Conservation (phyloP, 2,329 filamentous ascomycete genomes). For the Alternaria rosae region DNA sequence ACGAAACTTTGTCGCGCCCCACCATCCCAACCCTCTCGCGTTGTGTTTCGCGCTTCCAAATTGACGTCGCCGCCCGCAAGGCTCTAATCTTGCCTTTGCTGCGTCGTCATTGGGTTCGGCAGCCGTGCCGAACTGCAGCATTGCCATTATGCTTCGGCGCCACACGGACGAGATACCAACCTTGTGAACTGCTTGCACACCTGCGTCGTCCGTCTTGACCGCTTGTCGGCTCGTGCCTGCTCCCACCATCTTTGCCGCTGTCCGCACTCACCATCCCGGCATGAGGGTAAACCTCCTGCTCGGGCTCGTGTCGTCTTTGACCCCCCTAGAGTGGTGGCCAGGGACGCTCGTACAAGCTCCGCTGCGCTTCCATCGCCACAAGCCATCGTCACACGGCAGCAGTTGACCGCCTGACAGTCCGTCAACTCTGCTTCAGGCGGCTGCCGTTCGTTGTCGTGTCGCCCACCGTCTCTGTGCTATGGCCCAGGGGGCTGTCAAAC, state of each 20-base stretch:
- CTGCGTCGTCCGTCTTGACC: conserved; percentile 18
- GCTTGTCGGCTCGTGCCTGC: conserved; percentile 22
- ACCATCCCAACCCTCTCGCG: not conserved
- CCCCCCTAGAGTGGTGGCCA: conserved; percentile 19
- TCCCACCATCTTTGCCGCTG: conserved; percentile 27
- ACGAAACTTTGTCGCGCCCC: conserved; percentile 6
- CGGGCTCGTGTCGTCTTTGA: conserved; percentile 27
- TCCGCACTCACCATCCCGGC: conserved; percentile 33
- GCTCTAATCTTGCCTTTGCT: not conserved
- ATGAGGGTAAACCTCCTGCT: conserved; percentile 32
- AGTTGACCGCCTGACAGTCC: conserved; percentile 44
- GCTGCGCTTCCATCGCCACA: conserved; percentile 28
- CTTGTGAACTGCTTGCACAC: conserved; percentile 3
- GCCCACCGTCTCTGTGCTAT: conserved; percentile 30
- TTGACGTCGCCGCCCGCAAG: conserved; percentile 1
- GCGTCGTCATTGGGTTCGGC: conserved; percentile 17
- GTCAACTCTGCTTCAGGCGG: conserved; percentile 27
- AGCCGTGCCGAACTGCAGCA: conserved; percentile 24
- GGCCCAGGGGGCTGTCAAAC: conserved; percentile 42
- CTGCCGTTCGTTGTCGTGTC: conserved; percentile 27
- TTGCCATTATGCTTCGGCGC: not conserved
- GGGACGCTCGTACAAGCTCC: conserved; percentile 31
- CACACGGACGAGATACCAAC: conserved; percentile 11
- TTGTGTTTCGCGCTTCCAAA: not conserved
- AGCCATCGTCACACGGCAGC: conserved; percentile 36